Evolutionary conservation across 768 basidiomycete species (phyloP).

Genomic region (Hirschioporus abietinus): DNA sequence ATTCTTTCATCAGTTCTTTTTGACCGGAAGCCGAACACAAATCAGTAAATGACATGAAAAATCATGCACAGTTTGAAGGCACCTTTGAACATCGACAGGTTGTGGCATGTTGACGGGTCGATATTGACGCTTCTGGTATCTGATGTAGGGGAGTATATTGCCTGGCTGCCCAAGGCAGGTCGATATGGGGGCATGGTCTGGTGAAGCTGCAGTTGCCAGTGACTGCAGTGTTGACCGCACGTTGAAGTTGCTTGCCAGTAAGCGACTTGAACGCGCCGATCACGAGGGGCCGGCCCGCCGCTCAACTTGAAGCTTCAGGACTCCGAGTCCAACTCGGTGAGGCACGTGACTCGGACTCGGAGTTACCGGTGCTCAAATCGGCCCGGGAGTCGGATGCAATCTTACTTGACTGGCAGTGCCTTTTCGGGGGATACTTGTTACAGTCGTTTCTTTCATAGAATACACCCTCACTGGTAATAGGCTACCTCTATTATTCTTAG

Average conservation of each 20-base stretch:
- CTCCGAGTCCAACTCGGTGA: too few species aligned
- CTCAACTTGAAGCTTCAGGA: too few species aligned
- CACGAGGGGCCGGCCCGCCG: too few species aligned
- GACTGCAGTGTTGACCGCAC: too few species aligned
- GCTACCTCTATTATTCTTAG: not conserved
- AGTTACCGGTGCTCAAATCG: too few species aligned
- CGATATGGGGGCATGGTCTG: constrained; percentile 33
- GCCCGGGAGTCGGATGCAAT: too few species aligned
- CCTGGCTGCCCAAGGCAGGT: constrained; percentile 60
- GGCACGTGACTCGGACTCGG: too few species aligned
- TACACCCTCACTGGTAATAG: not conserved
- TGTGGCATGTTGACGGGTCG: constrained; percentile 64
- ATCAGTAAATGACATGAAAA: not conserved
- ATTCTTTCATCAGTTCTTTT: constrained; percentile 76
- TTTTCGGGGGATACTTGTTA: not conserved
- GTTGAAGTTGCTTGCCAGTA: too few species aligned
- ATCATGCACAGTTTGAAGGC: constrained; percentile 13
- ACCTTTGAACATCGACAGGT: constrained; percentile 79
- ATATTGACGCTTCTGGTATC: constrained; percentile 65
- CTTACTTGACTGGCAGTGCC: not conserved
- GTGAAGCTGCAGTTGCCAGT: not conserved
- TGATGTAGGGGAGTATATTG: constrained; percentile 57
- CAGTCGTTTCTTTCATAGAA: not conserved
- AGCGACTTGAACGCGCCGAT: too few species aligned
- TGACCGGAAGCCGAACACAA: constrained; percentile 13